phyloP scores from a whole-genome alignment of 306 rosid genomes.

The Medicago ruthenica region DNA sequence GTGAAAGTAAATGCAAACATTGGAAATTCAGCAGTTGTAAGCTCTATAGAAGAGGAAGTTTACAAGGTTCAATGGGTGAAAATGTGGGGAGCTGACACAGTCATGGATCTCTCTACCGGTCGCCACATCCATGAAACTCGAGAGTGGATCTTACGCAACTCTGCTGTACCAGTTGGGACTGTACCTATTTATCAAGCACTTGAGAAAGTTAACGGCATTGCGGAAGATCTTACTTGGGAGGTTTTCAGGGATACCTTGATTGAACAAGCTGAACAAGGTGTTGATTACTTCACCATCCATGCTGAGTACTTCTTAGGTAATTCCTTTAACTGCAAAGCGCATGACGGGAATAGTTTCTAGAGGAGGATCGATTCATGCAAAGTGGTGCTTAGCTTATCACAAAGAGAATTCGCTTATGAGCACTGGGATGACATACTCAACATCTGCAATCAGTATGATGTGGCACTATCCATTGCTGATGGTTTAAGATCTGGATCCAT shows the following conservation, averaged over 20 bases:
- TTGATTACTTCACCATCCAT: slow-evolving; percentile 97
- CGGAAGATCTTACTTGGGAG: slow-evolving; percentile 94
- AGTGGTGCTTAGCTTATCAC: slow-evolving; percentile 98
- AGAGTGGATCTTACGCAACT: slow-evolving; percentile 97
- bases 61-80: slow-evolving; percentile 98
- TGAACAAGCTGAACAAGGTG: slow-evolving; percentile 99
- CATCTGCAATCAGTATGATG: slow-evolving; percentile 92
- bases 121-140: slow-evolving; percentile 98
- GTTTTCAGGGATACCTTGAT: slow-evolving; percentile 84
- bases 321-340: slow-evolving; percentile 94
- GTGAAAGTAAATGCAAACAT: slow-evolving; percentile 97
- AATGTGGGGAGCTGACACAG: slow-evolving; percentile 97
- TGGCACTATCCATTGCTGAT: slow-evolving; percentile 91
- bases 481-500: slow-evolving; percentile 98
- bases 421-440: slow-evolving; percentile 98
- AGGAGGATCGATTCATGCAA: slow-evolving; percentile 98
- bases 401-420: slow-evolving; percentile 90
- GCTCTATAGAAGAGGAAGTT: slow-evolving; percentile 98
- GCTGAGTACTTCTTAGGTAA: slow-evolving; percentile 95
- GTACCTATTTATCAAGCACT: slow-evolving; percentile 99
- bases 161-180: slow-evolving; percentile 97
- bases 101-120: slow-evolving; percentile 98
- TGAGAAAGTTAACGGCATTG: slow-evolving; percentile 91
- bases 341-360: slow-evolving; percentile 98
- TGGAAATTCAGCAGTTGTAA: slow-evolving; percentile 97